Conservation (phyloP, 352 stramenopile species). For the Plasmopara viticola region DNA sequence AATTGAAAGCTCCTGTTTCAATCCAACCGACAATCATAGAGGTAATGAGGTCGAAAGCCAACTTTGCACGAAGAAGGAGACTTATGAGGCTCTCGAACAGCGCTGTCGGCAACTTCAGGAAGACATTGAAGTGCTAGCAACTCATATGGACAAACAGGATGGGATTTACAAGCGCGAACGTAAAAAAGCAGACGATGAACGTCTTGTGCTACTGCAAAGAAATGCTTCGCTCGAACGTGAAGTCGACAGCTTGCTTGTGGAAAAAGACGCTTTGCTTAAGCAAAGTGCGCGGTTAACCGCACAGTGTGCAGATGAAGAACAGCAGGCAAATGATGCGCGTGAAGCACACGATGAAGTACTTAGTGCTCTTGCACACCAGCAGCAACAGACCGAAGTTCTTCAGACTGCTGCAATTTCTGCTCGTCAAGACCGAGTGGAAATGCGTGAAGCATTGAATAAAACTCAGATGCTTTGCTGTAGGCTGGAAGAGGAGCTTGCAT, state of each 20-base stretch:
- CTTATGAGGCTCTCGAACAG: slow-evolving; percentile 7
- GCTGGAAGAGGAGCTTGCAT: slow-evolving; percentile 45
- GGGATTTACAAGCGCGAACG: slow-evolving; percentile 22
- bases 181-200: slow-evolving; percentile 18
- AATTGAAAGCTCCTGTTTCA: slow-evolving; percentile 6
- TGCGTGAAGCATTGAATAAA: slow-evolving; percentile 36
- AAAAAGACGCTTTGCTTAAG: slow-evolving; percentile 41
- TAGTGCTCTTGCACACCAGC: slow-evolving; percentile 32
- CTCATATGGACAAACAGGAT: slow-evolving; percentile 44
- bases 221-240: slow-evolving; percentile 28
- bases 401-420: slow-evolving; percentile 17
- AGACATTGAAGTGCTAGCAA: slow-evolving; percentile 49
- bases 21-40: slow-evolving; percentile 6
- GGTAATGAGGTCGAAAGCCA: slow-evolving; percentile 15
- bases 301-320: slow-evolving; percentile 24
- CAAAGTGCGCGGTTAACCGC: slow-evolving; percentile 19
- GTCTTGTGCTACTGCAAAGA: slow-evolving; percentile 9
- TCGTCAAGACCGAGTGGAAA: slow-evolving; percentile 24
- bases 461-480: slow-evolving; percentile 42
- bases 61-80: slow-evolving; percentile 8
- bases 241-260: slow-evolving; percentile 30
- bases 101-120: slow-evolving; percentile 41
- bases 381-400: slow-evolving; percentile 32
- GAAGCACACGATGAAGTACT: slow-evolving; percentile 55
- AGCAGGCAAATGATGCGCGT: slow-evolving; percentile 11